phyloP scores from a whole-genome alignment of 805 yeast species.

The Candida orba region DNA sequence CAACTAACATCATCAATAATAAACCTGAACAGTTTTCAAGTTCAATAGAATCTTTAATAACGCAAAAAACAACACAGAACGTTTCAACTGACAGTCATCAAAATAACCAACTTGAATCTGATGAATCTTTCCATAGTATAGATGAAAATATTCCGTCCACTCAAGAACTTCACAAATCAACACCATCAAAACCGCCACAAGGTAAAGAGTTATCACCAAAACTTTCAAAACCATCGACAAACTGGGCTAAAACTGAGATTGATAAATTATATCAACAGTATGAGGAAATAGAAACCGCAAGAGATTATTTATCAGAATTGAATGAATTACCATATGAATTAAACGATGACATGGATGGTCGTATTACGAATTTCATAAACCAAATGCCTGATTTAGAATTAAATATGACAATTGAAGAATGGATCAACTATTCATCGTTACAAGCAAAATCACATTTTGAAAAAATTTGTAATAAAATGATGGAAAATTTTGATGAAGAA shows the following conservation, averaged over 20 bases:
- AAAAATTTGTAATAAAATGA: conserved; percentile 39
- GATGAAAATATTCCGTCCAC: neutral
- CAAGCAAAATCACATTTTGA: conserved; percentile 44
- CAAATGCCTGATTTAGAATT: conserved; percentile 67
- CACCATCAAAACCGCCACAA: neutral
- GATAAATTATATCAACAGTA: conserved; percentile 20
- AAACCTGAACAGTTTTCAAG: neutral
- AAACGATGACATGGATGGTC: conserved; percentile 60
- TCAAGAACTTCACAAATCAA: neutral
- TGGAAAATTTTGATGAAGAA: conserved; percentile 40
- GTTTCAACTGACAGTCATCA: neutral
- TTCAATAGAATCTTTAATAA: neutral
- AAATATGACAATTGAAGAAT: conserved; percentile 60
- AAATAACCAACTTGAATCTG: neutral
- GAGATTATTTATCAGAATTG: conserved; percentile 18
- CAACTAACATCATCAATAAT: too few species aligned
- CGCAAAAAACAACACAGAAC: neutral
- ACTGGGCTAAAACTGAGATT: conserved; percentile 26
- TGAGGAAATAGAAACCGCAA: conserved; percentile 27
- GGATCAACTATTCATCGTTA: conserved; percentile 53
- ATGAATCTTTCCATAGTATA: conserved; percentile 4
- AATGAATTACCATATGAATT: conserved; percentile 26
- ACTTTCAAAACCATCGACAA: neutral
- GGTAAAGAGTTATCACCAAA: neutral
- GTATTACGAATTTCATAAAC: conserved; percentile 52